Evolutionary conservation across 768 basidiomycete species (phyloP).

Genomic region (Boletus huronensis): DNA sequence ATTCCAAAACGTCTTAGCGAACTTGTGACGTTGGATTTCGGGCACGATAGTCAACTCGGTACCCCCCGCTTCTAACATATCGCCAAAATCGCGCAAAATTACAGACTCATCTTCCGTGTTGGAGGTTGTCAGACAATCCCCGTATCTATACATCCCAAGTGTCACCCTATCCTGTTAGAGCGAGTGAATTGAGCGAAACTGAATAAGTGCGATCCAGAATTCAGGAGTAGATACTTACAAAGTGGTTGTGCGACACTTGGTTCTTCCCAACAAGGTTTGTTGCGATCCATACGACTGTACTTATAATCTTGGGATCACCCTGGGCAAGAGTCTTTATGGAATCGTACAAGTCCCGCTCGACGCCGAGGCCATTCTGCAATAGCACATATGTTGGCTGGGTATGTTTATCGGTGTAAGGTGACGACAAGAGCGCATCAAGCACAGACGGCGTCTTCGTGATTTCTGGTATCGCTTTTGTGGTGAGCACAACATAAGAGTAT

Average conservation of each 20-base stretch:
- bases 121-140: slow-evolving; percentile 35
- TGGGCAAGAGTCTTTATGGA: slow-evolving; percentile 42
- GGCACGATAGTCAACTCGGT: slow-evolving; percentile 44
- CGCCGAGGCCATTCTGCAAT: slow-evolving; percentile 67
- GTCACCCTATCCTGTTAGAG: slow-evolving; percentile 37
- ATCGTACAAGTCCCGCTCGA: slow-evolving; percentile 59
- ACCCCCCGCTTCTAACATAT: slow-evolving; percentile 47
- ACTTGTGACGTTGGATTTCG: slow-evolving; percentile 63
- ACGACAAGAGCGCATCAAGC: slow-evolving; percentile 51
- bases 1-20: slow-evolving; percentile 64
- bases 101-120: slow-evolving; percentile 43
- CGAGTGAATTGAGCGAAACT: not conserved
- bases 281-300: slow-evolving; percentile 52
- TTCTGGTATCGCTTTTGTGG: slow-evolving; percentile 73
- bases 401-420: slow-evolving; percentile 42
- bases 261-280: slow-evolving; percentile 47
- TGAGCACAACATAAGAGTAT: slow-evolving; percentile 64
- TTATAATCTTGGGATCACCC: slow-evolving; percentile 49
- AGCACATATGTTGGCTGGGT: slow-evolving; percentile 59
- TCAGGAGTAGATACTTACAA: slow-evolving; percentile 38
- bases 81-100: slow-evolving; percentile 43
- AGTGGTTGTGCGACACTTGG: slow-evolving; percentile 48
- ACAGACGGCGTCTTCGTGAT: slow-evolving; percentile 52
- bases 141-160: slow-evolving; percentile 54
- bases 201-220: not conserved